Evolutionary conservation across 2,329 filamentous ascomycete genomes (phyloP), one percentile per base, ranked within the genome.

Genomic region (Chaetomium sp.): DNA sequence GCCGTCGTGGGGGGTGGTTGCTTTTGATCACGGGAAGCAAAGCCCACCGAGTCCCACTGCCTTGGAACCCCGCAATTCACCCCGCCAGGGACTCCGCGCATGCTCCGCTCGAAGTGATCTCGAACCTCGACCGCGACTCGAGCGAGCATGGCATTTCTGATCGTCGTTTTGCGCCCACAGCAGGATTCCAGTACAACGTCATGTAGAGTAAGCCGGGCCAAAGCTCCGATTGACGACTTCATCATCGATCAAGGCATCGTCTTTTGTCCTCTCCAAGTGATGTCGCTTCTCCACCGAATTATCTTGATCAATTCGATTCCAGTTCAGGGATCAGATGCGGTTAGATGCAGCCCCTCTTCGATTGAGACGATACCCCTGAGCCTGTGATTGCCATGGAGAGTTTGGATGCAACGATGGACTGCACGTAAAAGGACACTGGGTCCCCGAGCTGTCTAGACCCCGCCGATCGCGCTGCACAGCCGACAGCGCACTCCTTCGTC

Each of bases 381-480:
- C 10, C 13, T 21, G 23, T 16, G 23, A 57, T 2, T 31, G 25
- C 33, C 47, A 29, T 31, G 19, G 19, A 38, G 19, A 5, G 19
- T 42, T 42, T 42, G 38, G 35, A 42, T 42, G 38, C 38, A 6
- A 42, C 38, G 38, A n/a, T 42, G 38, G 38, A 56, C 7, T 47
- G 31, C 56, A 23, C 16, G 10, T 25, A 12, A 60, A 38, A 57
- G 55, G 29, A 60, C 51, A 21, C 31, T 21, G 57, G 33, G 16
- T 29, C 33, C 33, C 6, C 1, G 3, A 42, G 12, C 38, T 57
- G 59, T 65, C 65, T 62, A 67, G 62, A 35, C 62, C 47, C 25
- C 55, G 65, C 60, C 59, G 62, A 67, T 67, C 27, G 38, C 29
- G 19, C 23, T 63, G 45, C 57, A 57, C 51, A 35, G 50, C 62